These are phyloP conservation scores for Fusarium buxicola DNA, from an alignment of 2,329 filamentous ascomycete genomes.

Conservation along the genomic window DNA sequence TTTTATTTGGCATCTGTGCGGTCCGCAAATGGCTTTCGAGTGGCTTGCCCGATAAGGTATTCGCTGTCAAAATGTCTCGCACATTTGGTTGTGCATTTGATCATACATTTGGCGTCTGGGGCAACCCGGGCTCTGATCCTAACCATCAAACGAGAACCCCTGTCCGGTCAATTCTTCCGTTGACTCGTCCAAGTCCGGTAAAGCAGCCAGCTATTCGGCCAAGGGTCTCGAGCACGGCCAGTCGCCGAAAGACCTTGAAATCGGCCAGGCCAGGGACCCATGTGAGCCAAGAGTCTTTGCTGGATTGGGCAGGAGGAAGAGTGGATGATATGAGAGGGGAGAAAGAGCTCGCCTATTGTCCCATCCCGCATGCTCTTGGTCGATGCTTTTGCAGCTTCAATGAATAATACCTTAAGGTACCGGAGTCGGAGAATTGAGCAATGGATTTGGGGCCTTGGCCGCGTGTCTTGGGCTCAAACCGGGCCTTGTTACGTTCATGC, in stretches of 20 bases:
- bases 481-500: constrained; percentile 27
- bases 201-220: constrained; percentile 16
- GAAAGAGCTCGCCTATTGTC: not conserved
- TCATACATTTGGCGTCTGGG: not conserved
- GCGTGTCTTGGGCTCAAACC: constrained; percentile 24
- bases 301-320: constrained; percentile 19
- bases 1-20: not conserved
- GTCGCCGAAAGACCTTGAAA: constrained; percentile 14
- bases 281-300: constrained; percentile 28
- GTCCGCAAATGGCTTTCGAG: constrained; percentile 8
- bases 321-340: constrained; percentile 6
- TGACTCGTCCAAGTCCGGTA: constrained; percentile 12
- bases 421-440: not conserved
- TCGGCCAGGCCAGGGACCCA: constrained; percentile 20
- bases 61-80: not conserved
- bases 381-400: not conserved
- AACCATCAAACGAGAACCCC: constrained; percentile 3
- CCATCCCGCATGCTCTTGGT: not conserved
- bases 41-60: constrained; percentile 10
- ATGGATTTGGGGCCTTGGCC: not conserved
- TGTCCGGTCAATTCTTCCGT: constrained; percentile 10
- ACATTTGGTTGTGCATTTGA: no score
- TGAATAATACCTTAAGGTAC: no score
- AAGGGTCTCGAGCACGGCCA: constrained; percentile 2
- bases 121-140: no score